Conservation (phyloP, 768 basidiomycete genomes). For the Tylopilus plumbeoviolaceoides region DNA sequence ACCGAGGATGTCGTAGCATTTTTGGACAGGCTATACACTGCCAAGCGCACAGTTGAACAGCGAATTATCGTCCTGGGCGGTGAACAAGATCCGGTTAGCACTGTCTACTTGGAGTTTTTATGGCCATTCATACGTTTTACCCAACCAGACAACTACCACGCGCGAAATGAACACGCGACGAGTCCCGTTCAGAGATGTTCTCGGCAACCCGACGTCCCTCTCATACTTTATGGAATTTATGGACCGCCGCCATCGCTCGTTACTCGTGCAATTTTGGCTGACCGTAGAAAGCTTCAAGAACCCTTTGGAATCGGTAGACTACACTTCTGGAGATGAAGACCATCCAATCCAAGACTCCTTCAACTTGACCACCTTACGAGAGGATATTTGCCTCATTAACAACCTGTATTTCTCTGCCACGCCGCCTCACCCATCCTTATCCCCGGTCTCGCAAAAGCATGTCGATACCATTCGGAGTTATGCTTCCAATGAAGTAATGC, state of each 20-base stretch:
- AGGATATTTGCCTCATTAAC: conserved; percentile 88
- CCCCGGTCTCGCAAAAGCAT: conserved; percentile 66
- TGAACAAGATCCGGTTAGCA: conserved; percentile 54
- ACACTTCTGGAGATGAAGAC: conserved; percentile 55
- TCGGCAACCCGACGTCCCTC: conserved; percentile 84
- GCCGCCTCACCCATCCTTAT: conserved; percentile 53
- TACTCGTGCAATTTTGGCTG: conserved; percentile 95
- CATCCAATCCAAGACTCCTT: conserved; percentile 55
- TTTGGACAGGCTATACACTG: conserved; percentile 82
- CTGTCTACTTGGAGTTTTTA: not conserved
- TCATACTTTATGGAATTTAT: conserved; percentile 99
- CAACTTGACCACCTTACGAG: conserved; percentile 60
- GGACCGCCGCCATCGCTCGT: conserved; percentile 81
- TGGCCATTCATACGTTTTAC: not conserved
- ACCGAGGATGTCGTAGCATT: conserved; percentile 85
- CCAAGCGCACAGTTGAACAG: conserved; percentile 83
- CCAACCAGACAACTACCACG: conserved; percentile 36
- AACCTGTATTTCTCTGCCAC: conserved; percentile 77
- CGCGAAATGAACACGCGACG: conserved; percentile 43
- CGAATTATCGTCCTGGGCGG: conserved; percentile 80
- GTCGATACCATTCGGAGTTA: conserved; percentile 67
- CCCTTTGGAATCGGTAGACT: conserved; percentile 80
- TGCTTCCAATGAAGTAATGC: conserved; percentile 45
- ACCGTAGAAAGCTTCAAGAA: conserved; percentile 98
- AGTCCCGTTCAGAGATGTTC: conserved; percentile 69